Conservation (phyloP, 2,329 filamentous ascomycete species). For the Lomentospora prolificans region DNA sequence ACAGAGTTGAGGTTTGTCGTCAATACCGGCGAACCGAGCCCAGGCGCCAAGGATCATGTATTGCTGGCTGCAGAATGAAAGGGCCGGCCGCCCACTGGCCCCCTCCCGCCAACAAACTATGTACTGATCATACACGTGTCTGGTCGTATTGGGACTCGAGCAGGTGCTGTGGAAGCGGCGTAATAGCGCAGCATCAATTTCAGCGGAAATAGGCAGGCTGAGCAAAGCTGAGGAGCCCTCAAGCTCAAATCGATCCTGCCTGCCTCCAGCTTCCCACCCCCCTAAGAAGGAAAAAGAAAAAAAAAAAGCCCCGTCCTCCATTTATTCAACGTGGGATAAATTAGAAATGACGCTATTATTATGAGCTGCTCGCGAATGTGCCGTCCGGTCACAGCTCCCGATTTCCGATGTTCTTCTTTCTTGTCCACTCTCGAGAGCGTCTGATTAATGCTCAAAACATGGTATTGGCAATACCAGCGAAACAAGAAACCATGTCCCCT, state of each 20-base stretch:
- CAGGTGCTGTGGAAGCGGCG: background rate
- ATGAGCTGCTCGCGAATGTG: no score
- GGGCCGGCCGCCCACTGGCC: no score
- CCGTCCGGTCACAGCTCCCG: no score
- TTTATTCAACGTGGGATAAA: constrained; percentile 2
- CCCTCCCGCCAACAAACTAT: no score
- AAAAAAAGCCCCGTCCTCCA: background rate
- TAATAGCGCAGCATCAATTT: constrained; percentile 2
- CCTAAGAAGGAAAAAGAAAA: no score
- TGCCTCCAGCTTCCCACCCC: background rate
- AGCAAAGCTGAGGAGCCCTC: background rate
- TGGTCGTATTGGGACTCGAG: background rate
- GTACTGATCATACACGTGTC: background rate
- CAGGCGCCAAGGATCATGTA: no score
- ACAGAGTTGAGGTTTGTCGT: no score
- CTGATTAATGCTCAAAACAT: background rate
- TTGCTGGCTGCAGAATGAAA: no score
- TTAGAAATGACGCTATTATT: constrained; percentile 6
- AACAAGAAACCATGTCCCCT: background rate
- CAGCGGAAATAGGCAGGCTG: constrained; percentile 3
- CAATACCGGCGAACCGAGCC: no score
- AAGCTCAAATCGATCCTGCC: no score
- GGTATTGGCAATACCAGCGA: background rate
- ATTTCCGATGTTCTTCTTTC: background rate
- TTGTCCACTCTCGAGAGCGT: background rate